Evolutionary conservation across 306 rosid species (phyloP).

Genomic region (Hippophae rhamnoides): DNA sequence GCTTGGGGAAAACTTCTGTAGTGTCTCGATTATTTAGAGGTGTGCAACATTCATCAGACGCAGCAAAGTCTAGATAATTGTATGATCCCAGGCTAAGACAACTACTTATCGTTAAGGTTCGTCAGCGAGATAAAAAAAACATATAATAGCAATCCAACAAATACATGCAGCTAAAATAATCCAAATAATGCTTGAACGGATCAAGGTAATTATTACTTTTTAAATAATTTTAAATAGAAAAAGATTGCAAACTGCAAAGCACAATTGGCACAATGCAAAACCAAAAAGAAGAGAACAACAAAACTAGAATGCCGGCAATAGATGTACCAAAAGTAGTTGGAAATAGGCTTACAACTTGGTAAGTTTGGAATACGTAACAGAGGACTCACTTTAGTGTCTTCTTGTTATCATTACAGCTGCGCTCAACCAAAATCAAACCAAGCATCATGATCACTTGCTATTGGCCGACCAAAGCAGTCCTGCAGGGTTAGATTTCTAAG

Average conservation of each 20-base stretch:
- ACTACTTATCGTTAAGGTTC: conserved; percentile 47
- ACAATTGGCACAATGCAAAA: not conserved
- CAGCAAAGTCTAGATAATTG: conserved; percentile 90
- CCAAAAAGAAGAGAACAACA: not conserved
- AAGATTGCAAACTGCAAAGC: too few relatives aligned
- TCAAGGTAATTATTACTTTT: not conserved
- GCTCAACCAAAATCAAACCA: conserved; percentile 95
- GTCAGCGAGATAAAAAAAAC: conserved; percentile 33
- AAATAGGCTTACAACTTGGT: not conserved
- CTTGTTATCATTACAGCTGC: conserved; percentile 78
- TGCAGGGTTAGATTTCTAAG: conserved; percentile 12
- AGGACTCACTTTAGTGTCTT: conserved; percentile 60
- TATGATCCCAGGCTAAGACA: conserved; percentile 91
- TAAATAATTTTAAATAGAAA: too few relatives aligned
- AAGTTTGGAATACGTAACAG: not conserved
- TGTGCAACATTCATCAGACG: conserved; percentile 80
- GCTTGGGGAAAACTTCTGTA: conserved; percentile 70
- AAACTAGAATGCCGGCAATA: not conserved
- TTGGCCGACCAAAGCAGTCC: conserved; percentile 96
- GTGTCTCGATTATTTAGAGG: conserved; percentile 61
- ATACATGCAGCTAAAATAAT: not conserved
- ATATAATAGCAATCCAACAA: not conserved
- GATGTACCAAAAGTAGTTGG: too few relatives aligned
- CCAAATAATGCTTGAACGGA: not conserved
- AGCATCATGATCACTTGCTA: conserved; percentile 87